Evolutionary conservation across 2,329 filamentous ascomycete species (phyloP), one percentile per base, ranked within the genome.

Genomic region (Alternaria ventricosa): DNA sequence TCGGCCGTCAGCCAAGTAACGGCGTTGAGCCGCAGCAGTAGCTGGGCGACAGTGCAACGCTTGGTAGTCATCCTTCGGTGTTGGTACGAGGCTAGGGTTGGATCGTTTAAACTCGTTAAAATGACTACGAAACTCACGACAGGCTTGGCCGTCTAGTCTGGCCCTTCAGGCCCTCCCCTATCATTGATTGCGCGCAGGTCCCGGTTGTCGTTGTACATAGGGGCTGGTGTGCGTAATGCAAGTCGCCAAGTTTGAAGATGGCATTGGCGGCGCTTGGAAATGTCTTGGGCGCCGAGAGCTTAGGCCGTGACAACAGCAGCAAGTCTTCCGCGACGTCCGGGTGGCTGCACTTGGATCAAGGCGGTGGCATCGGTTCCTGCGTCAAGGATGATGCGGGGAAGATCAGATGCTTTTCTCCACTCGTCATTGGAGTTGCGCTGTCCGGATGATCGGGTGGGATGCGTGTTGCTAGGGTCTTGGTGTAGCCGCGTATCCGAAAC

Each of bases 11-110:
- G 66, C 66, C 66, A 69, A 69, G 66, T 65, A 57, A 63, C 63
- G 60, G 66, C 66, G 61, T 59, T 59, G 61, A 63, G 65, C 64
- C 61, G 59, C 66, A 67, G 66, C 64, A 62, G 54, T 50, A 54
- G 50, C 66, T 69, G 61, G 64, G 66, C 66, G 55, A 67, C 64
- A 63, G 66, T 67, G 64, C 66, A 56, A 63, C 57, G 65, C 66
- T 69, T 69, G 66, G 66, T 60, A 64, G 36, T 50, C 60, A 57
- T 63, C 46, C 33, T 27, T 51, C 46, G 36, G 47, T 51, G 53
- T 44, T 12, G 55, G 20, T 60, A 53, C 54, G 43, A 50, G 60
- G 46, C 55, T 55, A 57, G 28, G 57, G 51, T 53, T 59, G 55
- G 54, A 15, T 51, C 27, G 45, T 61, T 61, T 23, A 57, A 43